Evolutionary conservation across 306 rosid genomes (phyloP).

Genomic region (Dalbergia cultrata): DNA sequence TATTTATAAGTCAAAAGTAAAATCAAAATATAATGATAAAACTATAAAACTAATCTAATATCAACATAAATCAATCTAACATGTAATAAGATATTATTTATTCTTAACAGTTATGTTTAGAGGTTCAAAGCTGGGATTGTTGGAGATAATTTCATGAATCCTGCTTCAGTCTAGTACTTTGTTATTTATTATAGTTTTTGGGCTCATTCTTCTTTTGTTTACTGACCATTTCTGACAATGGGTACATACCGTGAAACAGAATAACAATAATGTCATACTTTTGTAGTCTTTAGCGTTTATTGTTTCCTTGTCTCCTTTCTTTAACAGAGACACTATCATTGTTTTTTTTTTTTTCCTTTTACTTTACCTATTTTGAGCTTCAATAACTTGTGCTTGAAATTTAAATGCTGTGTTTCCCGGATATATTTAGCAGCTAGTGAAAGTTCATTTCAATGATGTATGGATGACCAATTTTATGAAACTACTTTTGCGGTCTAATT

Average conservation of each 20-base stretch:
- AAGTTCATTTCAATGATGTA: conserved; percentile 5
- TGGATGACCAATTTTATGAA: conserved; percentile 20
- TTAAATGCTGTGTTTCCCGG: conserved; percentile 19
- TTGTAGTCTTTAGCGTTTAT: background rate
- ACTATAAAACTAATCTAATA: no score
- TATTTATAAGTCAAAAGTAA: no score
- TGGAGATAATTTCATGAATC: conserved; percentile 13
- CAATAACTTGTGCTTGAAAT: conserved; percentile 5
- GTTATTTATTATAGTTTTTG: conserved; percentile 6
- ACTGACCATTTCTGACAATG: conserved; percentile 4
- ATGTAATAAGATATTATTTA: no score
- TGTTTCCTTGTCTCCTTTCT: conserved; percentile 4
- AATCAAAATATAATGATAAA: no score
- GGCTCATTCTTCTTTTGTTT: conserved; percentile 30
- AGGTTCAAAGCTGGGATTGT: conserved; percentile 24
- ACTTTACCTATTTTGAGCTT: conserved; percentile 8
- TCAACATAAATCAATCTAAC: no score
- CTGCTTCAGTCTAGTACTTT: background rate
- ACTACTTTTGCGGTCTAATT: conserved; percentile 29
- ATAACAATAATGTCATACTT: background rate
- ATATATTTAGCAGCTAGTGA: conserved; percentile 9
- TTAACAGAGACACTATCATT: background rate
- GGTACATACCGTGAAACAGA: background rate
- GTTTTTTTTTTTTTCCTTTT: background rate
- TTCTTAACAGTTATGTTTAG: background rate